Evolutionary conservation across 768 basidiomycete genomes (phyloP).

Genomic region (Tremella fuciformis): DNA sequence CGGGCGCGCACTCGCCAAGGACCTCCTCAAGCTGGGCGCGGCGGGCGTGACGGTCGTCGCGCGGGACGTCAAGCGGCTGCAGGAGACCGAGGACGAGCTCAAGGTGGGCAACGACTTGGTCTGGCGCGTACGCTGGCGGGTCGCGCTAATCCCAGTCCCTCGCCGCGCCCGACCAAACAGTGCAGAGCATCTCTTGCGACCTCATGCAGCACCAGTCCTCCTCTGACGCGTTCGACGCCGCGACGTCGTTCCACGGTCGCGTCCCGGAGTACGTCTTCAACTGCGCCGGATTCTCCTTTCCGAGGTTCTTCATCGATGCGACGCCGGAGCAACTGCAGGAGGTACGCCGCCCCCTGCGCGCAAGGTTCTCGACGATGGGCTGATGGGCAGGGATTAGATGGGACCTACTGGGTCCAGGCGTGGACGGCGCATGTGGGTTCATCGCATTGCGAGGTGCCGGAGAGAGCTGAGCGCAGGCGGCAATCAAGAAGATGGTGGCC

Average conservation of each 20-base stretch:
- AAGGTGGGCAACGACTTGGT: conserved; percentile 58
- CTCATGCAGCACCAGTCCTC: conserved; percentile 61
- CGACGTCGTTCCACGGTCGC: conserved; percentile 60
- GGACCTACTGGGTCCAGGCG: conserved; percentile 54
- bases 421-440: conserved; percentile 59
- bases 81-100: conserved; percentile 52
- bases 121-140: background rate
- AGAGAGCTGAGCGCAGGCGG: conserved; percentile 57
- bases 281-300: conserved; percentile 68
- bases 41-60: conserved; percentile 85
- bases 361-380: background rate
- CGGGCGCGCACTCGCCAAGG: conserved; percentile 68
- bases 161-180: conserved; percentile 58
- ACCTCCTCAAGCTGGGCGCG: conserved; percentile 65
- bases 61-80: conserved; percentile 21
- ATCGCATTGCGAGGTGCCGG: background rate
- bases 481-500: conserved; percentile 64
- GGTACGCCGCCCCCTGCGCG: conserved; percentile 22
- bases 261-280: conserved; percentile 74
- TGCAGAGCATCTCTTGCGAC: conserved; percentile 67
- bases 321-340: conserved; percentile 59
- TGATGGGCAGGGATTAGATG: conserved; percentile 16
- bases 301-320: conserved; percentile 73
- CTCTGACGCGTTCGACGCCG: conserved; percentile 63
- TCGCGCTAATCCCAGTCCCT: conserved; percentile 15